A percentile compares a stretch with the other conserved stretches of the same genome.
Evolutionary conservation across 257 asterid genomes (phyloP).

Genomic region (Mentha longifolia): DNA sequence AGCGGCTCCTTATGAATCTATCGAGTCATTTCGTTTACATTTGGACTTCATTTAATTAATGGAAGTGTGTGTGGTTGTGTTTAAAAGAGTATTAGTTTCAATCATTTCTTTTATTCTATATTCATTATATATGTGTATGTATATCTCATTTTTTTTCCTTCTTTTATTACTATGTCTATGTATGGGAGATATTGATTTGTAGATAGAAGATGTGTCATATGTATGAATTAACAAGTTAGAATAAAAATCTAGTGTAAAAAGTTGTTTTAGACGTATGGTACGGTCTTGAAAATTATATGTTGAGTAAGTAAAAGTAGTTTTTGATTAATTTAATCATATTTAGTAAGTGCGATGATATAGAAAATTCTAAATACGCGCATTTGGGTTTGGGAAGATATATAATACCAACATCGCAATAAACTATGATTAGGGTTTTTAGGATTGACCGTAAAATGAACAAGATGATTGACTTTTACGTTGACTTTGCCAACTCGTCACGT

Average conservation of each 20-base stretch:
- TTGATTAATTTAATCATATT: too few relatives aligned
- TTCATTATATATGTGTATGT: too few relatives aligned
- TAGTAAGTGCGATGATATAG: background rate
- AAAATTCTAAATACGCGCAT: background rate
- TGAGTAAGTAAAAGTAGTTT: too few relatives aligned
- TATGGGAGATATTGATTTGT: too few relatives aligned
- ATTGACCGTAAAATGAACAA: background rate
- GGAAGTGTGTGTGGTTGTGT: constrained; percentile 3
- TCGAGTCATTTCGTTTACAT: constrained; percentile 21
- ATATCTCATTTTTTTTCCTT: too few relatives aligned
- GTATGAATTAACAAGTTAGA: background rate
- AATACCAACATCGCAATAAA: background rate
- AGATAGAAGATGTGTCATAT: background rate
- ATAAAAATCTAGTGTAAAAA: background rate
- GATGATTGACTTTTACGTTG: background rate
- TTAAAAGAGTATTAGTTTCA: background rate
- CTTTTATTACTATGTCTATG: too few relatives aligned
- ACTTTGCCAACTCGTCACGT: background rate
- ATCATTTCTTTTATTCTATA: background rate
- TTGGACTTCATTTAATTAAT: constrained; percentile 29
- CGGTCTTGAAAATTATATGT: too few relatives aligned
- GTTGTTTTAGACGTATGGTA: background rate
- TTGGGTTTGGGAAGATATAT: background rate
- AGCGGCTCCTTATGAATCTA: constrained; percentile 21
- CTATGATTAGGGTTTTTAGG: background rate